Conservation (phyloP, 768 basidiomycete species). For the Suillus subalutaceus region DNA sequence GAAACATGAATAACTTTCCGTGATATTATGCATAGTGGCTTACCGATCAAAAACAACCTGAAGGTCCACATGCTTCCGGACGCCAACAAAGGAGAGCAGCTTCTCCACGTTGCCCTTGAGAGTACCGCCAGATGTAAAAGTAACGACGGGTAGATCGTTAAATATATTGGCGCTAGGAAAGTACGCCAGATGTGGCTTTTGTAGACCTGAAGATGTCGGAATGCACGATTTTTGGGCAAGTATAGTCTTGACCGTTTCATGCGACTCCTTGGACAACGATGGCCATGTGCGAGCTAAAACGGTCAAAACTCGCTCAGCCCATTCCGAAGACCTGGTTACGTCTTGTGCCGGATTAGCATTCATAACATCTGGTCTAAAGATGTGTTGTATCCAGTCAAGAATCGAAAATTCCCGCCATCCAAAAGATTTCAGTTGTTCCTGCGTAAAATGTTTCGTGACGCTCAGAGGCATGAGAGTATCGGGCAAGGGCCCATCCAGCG, state of each 20-base stretch:
- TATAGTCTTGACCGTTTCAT: constrained; percentile 43
- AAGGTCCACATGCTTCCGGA: constrained; percentile 89
- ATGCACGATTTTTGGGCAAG: constrained; percentile 51
- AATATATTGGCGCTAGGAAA: constrained; percentile 88
- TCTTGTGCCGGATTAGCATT: constrained; percentile 55
- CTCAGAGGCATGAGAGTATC: constrained; percentile 67
- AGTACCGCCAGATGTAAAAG: constrained; percentile 59
- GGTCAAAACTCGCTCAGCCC: constrained; percentile 79
- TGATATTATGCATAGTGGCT: constrained; percentile 14
- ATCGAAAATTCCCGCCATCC: constrained; percentile 81
- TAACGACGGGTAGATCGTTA: constrained; percentile 82
- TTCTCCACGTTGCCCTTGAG: constrained; percentile 78
- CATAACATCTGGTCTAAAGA: constrained; percentile 51
- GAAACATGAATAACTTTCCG: not conserved
- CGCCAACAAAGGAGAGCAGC: constrained; percentile 72
- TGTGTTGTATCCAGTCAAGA: constrained; percentile 72
- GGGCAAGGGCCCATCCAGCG: constrained; percentile 79
- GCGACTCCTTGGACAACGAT: constrained; percentile 51
- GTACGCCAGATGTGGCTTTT: constrained; percentile 72
- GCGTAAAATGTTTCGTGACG: constrained; percentile 62
- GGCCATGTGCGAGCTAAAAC: constrained; percentile 76
- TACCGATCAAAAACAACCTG: constrained; percentile 92
- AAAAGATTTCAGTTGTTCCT: constrained; percentile 59
- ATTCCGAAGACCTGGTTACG: constrained; percentile 63
- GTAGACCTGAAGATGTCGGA: constrained; percentile 63